Evolutionary conservation across 2,329 filamentous ascomycete species (phyloP).

Genomic region (Fusarium verticillioides): DNA sequence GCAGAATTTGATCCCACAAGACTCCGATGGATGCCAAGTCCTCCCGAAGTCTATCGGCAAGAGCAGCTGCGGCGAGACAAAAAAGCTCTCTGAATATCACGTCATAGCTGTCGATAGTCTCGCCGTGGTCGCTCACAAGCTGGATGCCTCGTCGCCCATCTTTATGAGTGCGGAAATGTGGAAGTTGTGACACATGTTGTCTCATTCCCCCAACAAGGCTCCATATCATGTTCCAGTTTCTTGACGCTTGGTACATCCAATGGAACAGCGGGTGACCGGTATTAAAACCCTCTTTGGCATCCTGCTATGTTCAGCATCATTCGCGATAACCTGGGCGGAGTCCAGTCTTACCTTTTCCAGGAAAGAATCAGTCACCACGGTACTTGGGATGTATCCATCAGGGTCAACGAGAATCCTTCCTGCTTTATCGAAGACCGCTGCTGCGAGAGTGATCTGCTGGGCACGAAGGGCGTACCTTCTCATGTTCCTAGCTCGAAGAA

Average conservation of each 20-base stretch:
- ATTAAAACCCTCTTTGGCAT: slow-evolving; percentile 77
- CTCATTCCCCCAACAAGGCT: slow-evolving; percentile 78
- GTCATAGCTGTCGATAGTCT: slow-evolving; percentile 75
- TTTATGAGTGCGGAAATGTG: slow-evolving; percentile 42
- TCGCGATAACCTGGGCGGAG: background rate
- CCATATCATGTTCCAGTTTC: slow-evolving; percentile 77
- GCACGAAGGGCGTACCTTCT: slow-evolving; percentile 67
- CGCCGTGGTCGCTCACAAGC: slow-evolving; percentile 64
- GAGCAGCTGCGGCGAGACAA: slow-evolving; percentile 79
- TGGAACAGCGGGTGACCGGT: slow-evolving; percentile 83
- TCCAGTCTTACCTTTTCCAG: slow-evolving; percentile 65
- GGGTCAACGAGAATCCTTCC: slow-evolving; percentile 76
- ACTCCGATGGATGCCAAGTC: slow-evolving; percentile 72
- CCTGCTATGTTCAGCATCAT: slow-evolving; percentile 41
- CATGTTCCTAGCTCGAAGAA: slow-evolving; percentile 64
- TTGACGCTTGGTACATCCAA: slow-evolving; percentile 86
- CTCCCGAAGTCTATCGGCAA: slow-evolving; percentile 74
- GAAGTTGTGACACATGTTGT: slow-evolving; percentile 69
- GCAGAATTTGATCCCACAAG: slow-evolving; percentile 80
- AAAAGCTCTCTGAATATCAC: slow-evolving; percentile 85
- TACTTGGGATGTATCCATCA: slow-evolving; percentile 74
- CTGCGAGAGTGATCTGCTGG: slow-evolving; percentile 68
- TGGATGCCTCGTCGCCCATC: slow-evolving; percentile 49
- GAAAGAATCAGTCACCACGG: slow-evolving; percentile 83
- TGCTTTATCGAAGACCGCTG: slow-evolving; percentile 74